Conservation (phyloP, 140 eudicot species). For the Anethum foeniculum region DNA sequence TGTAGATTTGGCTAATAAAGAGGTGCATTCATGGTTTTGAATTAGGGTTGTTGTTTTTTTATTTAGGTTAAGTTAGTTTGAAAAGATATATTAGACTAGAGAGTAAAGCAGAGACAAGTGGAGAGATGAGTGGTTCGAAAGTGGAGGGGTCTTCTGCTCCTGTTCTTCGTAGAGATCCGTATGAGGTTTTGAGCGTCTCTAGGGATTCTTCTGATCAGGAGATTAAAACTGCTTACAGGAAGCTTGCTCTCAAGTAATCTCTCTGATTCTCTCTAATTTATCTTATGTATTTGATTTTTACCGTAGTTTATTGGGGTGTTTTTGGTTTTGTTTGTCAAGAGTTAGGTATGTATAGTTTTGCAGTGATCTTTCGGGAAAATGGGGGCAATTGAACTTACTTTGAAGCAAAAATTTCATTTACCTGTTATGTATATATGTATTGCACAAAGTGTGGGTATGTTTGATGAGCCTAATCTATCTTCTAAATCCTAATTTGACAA, state of each 20-base stretch:
- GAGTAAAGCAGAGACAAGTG: neutral
- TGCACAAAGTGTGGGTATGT: neutral
- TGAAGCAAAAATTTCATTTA: neutral
- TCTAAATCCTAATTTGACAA: neutral
- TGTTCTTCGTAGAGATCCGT: constrained; percentile 44
- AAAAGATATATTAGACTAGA: neutral
- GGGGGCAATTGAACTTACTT: neutral
- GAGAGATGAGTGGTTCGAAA: constrained; percentile 31
- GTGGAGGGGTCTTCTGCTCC: constrained; percentile 24
- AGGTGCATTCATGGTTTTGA: constrained; percentile 1
- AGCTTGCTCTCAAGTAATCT: constrained; percentile 48
- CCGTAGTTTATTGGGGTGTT: no score
- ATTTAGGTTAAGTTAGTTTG: neutral
- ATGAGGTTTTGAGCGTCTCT: constrained; percentile 41
- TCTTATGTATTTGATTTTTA: neutral
- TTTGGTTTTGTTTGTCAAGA: neutral
- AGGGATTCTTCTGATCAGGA: constrained; percentile 52
- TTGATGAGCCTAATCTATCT: neutral
- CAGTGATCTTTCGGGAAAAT: neutral
- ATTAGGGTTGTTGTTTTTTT: neutral
- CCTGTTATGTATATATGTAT: neutral
- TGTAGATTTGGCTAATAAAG: neutral
- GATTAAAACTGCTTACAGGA: constrained; percentile 55
- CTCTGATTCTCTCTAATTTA: neutral
- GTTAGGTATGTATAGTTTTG: no score